These are phyloP conservation scores for Penicillium paxilli DNA, from an alignment of 495 filamentous ascomycete species.

Conservation along the genomic window DNA sequence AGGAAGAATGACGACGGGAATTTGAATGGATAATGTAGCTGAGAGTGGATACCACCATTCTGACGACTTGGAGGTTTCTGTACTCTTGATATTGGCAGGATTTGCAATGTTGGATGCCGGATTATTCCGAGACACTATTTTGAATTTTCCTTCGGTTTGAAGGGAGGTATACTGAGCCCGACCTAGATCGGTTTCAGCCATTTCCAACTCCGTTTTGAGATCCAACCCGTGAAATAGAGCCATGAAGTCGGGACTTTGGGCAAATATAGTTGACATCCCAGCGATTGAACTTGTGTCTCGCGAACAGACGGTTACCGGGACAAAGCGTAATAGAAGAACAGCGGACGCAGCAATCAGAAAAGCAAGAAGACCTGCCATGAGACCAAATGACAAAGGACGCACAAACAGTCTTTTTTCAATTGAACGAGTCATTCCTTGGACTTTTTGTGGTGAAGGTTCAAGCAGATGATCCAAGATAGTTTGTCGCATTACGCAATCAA, in stretches of 20 bases:
- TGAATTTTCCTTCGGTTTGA: not conserved
- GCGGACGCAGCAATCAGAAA: not conserved
- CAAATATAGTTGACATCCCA: slow-evolving; percentile 13
- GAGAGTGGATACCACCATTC: not conserved
- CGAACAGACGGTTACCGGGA: slow-evolving; percentile 7
- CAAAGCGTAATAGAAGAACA: not conserved
- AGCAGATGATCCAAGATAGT: not conserved
- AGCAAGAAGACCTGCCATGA: not conserved
- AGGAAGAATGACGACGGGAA: slow-evolving; percentile 5
- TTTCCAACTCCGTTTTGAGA: not conserved
- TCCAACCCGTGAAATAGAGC: not conserved
- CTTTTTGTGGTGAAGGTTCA: not conserved
- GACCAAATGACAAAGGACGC: not conserved
- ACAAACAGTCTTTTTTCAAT: not conserved
- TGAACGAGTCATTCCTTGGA: not conserved
- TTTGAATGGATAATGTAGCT: not conserved
- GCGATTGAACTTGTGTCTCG: slow-evolving; percentile 15
- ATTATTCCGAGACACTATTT: not conserved
- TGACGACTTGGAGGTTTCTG: not conserved
- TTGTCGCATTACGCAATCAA: not conserved
- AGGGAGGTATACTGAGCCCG: not conserved
- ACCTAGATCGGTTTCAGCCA: not conserved
- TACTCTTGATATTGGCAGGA: too few relatives aligned
- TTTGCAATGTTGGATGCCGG: too few relatives aligned
- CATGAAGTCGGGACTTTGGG: slow-evolving; percentile 8